Base-by-base conservation (phyloP, 495 filamentous ascomycete species). In the Xylaria longipes region DNA sequence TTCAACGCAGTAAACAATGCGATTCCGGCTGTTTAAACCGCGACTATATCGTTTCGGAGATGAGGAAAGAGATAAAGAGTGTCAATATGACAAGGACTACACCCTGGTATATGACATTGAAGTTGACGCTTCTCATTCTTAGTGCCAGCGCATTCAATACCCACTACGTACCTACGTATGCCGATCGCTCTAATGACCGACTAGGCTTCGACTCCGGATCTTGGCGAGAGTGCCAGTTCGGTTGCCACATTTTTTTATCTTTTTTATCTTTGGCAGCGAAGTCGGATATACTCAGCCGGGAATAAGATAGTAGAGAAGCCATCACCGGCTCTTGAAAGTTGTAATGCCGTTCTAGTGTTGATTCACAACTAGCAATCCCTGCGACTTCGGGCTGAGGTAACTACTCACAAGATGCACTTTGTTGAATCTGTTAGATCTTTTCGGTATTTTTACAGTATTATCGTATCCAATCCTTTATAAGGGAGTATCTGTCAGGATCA, bases 231-330 rank as follows among this genome's bases (percentile, higher is more conserved):
- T 41, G 33, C 31, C n/a, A 9, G 39, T 63, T 63, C n/a, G 17
- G 57, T 61, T 39, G 33, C 60, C 37, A 35, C 35, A 62, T 14
- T 41, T 62, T 41, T 9, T n/a, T n/a, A n/a, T 14, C n/a, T 25
- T 37, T 35, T 45, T 46, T 41, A 41, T 20, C 27, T 63, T 48
- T n/a, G 43, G 27, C 17, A 65, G 7, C 31, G 29, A 50, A 2
- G 35, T 64, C 61, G 61, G 61, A 64, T 64, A 31, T 29, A 29
- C 56, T 39, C 3, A 7, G 15, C 41, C 62, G 62, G 62, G 62
- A 65, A 65, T 65, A 65, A 65, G 25, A 29, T 31, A 14, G 3
- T 22, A 39, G 25, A 41, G 43, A 14, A 27, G 35, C 1, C 22
- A 65, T 48, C 5, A 65, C 62, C 62, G 37, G n/a, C 9, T 65